Evolutionary conservation across 1,284 basidiomycete genomes (phyloP), one percentile per base, ranked within the genome.

Genomic region (Austroboletus niveus): DNA sequence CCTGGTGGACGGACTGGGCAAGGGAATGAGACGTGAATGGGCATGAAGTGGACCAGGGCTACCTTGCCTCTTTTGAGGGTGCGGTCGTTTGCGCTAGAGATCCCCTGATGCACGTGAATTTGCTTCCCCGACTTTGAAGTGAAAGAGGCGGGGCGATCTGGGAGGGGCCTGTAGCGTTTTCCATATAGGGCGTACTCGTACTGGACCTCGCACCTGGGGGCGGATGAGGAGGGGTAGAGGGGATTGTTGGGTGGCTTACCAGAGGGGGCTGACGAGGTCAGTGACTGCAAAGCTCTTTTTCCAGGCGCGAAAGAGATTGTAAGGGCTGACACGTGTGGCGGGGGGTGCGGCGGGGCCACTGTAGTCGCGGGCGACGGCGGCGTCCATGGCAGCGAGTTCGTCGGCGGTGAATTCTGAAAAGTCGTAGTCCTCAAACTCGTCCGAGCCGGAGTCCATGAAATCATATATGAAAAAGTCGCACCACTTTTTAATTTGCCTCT

Each of bases 201-300:
- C 64, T 93, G 89, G 49, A 92, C 75, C 61, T 89, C 87, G 61
- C 87, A 89, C 86, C 86, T 89, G 54, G 45, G 27, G 11, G 31
- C 40, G 20, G n/a, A 39, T 39, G 27, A 29, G 42, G 35, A 42
- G 11, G 4, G 29, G 22, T 22, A 11, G 45, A 32, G 22, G 45
- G 54, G 17, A 36, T 22, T 36, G 36, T 24, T 24, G 20, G 20
- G 9, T 29, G 32, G 51, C 75, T 51, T 66, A 85, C 86, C 85
- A 88, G 7, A 73, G 58, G 22, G 75, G 75, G 27, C 71, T 68
- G 35, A 75, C 71, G 20, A 83, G 62, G 58, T 83, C 81, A 0
- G 79, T 76, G 22, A 83, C 81, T 3, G 74, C 75, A 14, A 83
- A 57, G n/a, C 69, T 54, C 1, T 69, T 69, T 24, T 67, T 65